Evolutionary conservation across 2,329 filamentous ascomycete species (phyloP).

Genomic region (Cordyceps cateniannulata): DNA sequence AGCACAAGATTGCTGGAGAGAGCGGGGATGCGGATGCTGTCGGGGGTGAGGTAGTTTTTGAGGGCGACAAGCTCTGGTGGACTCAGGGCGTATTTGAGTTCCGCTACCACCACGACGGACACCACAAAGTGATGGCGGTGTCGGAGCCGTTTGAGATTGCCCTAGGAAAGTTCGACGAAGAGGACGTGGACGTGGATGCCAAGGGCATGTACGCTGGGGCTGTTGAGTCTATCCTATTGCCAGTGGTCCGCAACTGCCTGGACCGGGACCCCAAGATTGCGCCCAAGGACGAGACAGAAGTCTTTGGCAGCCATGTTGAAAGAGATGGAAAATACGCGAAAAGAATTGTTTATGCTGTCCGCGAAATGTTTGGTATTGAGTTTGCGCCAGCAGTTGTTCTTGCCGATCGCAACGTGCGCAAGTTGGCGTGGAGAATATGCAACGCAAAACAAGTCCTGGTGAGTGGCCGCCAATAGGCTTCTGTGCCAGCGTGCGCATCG

Average conservation of each 20-base stretch:
- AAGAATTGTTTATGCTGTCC: constrained; percentile 87
- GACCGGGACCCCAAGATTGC: constrained; percentile 89
- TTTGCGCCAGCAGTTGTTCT: constrained; percentile 88
- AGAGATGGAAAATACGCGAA: constrained; percentile 83
- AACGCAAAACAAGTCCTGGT: constrained; percentile 94
- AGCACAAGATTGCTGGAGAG: constrained; percentile 52
- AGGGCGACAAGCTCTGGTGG: constrained; percentile 95
- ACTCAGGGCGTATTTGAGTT: constrained; percentile 95
- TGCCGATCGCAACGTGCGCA: constrained; percentile 83
- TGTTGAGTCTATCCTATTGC: constrained; percentile 71
- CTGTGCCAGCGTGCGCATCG: neutral
- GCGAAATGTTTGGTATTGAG: constrained; percentile 95
- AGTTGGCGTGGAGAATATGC: constrained; percentile 88
- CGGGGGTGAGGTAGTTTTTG: constrained; percentile 77
- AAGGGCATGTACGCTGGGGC: constrained; percentile 58
- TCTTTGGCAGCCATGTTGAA: constrained; percentile 80
- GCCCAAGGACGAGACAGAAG: constrained; percentile 69
- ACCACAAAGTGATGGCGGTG: constrained; percentile 89
- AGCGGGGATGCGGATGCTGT: constrained; percentile 53
- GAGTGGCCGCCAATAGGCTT: constrained; percentile 30
- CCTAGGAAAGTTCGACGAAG: constrained; percentile 72
- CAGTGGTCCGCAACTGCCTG: constrained; percentile 84
- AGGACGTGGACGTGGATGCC: constrained; percentile 57
- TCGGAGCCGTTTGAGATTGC: constrained; percentile 89
- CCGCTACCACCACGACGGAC: constrained; percentile 89